Percentiles rank a stretch among this genome's conserved stretches.
Conservation (phyloP, 306 rosid species). For the Castanea crenata region DNA sequence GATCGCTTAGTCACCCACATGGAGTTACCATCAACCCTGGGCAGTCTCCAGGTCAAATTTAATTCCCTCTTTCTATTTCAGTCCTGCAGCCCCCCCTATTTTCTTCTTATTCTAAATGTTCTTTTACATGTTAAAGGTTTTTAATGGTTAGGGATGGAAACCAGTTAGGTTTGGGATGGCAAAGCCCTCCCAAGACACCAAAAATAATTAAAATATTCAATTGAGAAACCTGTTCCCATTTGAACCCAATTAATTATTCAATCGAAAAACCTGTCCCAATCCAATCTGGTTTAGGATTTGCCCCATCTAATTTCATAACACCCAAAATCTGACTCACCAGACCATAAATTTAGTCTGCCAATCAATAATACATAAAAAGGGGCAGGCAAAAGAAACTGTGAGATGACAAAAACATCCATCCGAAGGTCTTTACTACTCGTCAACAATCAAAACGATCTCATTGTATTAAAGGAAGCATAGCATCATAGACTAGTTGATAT, state of each 20-base stretch:
- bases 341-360: background rate
- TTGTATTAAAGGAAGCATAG: background rate
- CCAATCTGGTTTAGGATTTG: background rate
- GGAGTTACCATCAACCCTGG: conserved; percentile 59
- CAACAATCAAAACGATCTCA: background rate
- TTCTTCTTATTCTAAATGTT: background rate
- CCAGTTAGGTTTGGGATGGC: background rate
- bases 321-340: background rate
- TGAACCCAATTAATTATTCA: no score
- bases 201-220: background rate
- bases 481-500: no score
- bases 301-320: background rate
- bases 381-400: background rate
- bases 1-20: conserved; percentile 71
- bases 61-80: conserved; percentile 2
- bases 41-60: conserved; percentile 51
- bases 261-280: no score
- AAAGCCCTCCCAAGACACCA: background rate
- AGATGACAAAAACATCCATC: background rate
- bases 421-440: background rate
- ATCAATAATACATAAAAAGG: background rate
- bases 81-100: conserved; percentile 5
- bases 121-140: background rate
- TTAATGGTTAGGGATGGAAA: background rate
- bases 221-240: background rate